These are phyloP conservation scores for Volvox reticuliferus DNA, from an alignment of 139 green algal species.

Conservation along the genomic window DNA sequence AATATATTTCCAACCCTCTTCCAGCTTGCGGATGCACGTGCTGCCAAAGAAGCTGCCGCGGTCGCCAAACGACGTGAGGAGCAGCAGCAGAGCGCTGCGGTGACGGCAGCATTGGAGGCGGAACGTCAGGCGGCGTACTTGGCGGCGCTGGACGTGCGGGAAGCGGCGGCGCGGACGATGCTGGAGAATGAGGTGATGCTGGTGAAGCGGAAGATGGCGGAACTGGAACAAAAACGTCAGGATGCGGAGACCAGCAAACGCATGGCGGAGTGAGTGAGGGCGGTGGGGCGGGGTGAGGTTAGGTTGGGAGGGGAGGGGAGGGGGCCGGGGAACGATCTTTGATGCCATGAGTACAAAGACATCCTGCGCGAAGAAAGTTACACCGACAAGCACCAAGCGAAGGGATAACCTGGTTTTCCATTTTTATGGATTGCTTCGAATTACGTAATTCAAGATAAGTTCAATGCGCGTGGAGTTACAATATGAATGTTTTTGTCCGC, in stretches of 20 bases:
- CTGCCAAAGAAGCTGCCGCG: not conserved
- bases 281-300: not conserved
- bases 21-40: not conserved
- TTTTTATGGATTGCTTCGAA: too few relatives aligned
- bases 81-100: not conserved
- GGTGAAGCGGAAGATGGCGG: constrained; percentile 1
- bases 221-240: not conserved
- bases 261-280: constrained; percentile 37
- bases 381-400: too few relatives aligned
- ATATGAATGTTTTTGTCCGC: too few relatives aligned
- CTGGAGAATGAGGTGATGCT: constrained; percentile 33
- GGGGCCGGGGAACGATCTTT: too few relatives aligned
- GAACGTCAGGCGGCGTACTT: not conserved
- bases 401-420: too few relatives aligned
- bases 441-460: too few relatives aligned
- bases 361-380: too few relatives aligned
- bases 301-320: too few relatives aligned
- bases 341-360: too few relatives aligned
- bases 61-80: constrained; percentile 9
- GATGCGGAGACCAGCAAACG: constrained; percentile 30
- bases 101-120: not conserved
- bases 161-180: not conserved
- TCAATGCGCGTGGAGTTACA: too few relatives aligned
- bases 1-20: too few relatives aligned
- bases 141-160: not conserved